phyloP scores from a whole-genome alignment of 2,329 filamentous ascomycete species.

The Fusarium sulawesiense region DNA sequence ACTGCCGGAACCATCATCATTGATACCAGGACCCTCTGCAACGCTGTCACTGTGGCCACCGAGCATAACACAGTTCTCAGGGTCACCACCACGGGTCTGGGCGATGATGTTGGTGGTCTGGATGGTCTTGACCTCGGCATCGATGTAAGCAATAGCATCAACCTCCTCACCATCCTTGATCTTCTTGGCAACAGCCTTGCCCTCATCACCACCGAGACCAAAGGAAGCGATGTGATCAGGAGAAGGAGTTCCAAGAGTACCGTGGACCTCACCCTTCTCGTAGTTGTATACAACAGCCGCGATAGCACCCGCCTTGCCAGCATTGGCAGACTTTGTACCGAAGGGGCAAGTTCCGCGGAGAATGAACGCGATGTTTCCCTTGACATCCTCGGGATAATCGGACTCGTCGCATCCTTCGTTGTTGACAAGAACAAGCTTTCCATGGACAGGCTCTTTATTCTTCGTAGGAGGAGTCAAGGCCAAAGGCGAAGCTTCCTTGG shows the following conservation, averaged over 20 bases:
- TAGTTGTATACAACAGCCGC: conserved; percentile 83
- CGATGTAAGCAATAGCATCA: conserved; percentile 68
- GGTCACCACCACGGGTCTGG: conserved; percentile 69
- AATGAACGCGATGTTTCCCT: conserved; percentile 76
- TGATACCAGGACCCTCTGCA: conserved; percentile 75
- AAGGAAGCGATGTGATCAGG: conserved; percentile 74
- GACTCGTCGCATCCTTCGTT: conserved; percentile 71
- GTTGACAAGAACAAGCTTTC: conserved; percentile 68
- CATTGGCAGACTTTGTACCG: conserved; percentile 74
- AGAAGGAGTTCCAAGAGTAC: conserved; percentile 73
- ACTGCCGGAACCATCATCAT: conserved; percentile 79
- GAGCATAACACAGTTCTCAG: conserved; percentile 73
- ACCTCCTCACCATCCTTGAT: conserved; percentile 64
- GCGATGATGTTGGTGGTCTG: conserved; percentile 71
- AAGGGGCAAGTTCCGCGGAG: conserved; percentile 77
- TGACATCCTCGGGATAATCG: conserved; percentile 70
- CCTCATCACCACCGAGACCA: conserved; percentile 71
- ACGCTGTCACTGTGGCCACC: conserved; percentile 74
- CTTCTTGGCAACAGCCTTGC: conserved; percentile 64
- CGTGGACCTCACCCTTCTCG: conserved; percentile 69
- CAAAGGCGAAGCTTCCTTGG: conserved; percentile 66
- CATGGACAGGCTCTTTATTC: conserved; percentile 68
- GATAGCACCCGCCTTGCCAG: conserved; percentile 75
- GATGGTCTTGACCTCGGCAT: conserved; percentile 66
- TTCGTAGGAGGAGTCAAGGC: conserved; percentile 74